Conservation (phyloP, 2,329 filamentous ascomycete genomes). For the Cytospora leucostoma region DNA sequence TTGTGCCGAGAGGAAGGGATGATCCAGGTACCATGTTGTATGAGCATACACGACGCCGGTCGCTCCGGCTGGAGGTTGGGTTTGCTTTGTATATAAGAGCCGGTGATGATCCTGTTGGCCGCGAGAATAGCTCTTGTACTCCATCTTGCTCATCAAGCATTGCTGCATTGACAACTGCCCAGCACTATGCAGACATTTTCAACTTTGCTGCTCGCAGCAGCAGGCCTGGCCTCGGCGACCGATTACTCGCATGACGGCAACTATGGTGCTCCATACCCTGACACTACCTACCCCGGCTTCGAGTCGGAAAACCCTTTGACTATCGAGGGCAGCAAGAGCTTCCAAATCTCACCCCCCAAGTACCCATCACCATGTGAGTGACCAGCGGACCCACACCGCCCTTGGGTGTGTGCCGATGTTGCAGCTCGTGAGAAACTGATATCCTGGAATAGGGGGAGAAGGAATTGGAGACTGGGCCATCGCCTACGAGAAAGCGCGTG, state of each 20-base stretch:
- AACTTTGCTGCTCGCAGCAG: slow-evolving; percentile 19
- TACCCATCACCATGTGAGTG: slow-evolving; percentile 22
- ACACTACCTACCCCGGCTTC: slow-evolving; percentile 9
- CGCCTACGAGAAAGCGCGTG: slow-evolving; percentile 64
- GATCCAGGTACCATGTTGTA: neutral
- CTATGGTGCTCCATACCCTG: slow-evolving; percentile 16
- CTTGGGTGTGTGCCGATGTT: neutral
- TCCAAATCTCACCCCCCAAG: slow-evolving; percentile 18
- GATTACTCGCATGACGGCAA: slow-evolving; percentile 22
- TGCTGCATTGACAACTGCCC: slow-evolving; percentile 23
- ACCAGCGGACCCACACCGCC: neutral
- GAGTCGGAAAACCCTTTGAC: slow-evolving; percentile 19
- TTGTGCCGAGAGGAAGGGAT: neutral
- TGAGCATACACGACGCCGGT: neutral
- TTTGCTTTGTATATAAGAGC: slow-evolving; percentile 8
- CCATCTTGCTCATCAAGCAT: neutral
- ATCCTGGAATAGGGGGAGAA: slow-evolving; percentile 6
- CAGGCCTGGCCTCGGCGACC: slow-evolving; percentile 10
- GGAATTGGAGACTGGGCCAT: slow-evolving; percentile 51
- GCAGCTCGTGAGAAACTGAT: neutral
- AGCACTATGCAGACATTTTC: slow-evolving; percentile 23
- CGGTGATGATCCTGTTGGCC: neutral
- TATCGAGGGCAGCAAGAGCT: slow-evolving; percentile 9
- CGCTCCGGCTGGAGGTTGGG: neutral
- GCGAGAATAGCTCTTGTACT: neutral